phyloP scores from a whole-genome alignment of 306 rosid species.

The Rubus parviflorus region DNA sequence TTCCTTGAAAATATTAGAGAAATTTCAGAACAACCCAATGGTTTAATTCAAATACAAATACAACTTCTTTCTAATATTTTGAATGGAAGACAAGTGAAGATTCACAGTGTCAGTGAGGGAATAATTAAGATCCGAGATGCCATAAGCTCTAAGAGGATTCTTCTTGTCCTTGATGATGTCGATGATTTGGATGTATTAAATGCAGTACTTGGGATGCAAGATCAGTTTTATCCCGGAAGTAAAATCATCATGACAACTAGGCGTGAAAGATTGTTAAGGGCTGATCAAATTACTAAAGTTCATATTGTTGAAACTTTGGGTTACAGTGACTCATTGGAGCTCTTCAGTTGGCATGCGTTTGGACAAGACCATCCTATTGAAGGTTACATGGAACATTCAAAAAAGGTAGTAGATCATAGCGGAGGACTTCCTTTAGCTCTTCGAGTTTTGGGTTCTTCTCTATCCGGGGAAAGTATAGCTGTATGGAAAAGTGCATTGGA shows the following conservation, averaged over 20 bases:
- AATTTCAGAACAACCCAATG: background rate
- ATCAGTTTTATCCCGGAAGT: background rate
- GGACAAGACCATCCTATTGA: no score
- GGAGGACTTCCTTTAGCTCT: no score
- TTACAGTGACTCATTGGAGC: background rate
- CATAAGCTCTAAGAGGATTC: no score
- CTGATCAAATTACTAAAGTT: background rate
- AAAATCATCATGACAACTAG: no score
- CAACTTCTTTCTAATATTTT: background rate
- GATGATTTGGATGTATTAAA: no score
- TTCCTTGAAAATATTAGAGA: background rate
- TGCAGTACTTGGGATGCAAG: background rate
- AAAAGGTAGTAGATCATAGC: no score
- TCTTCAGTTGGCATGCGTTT: no score
- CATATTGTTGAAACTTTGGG: background rate
- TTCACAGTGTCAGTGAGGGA: background rate
- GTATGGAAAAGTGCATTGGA: background rate
- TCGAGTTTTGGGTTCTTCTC: no score
- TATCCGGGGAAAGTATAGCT: no score
- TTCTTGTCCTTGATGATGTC: no score
- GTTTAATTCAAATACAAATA: background rate
- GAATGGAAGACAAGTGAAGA: background rate
- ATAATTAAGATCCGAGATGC: no score
- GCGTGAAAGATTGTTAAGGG: background rate
- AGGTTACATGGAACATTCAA: background rate